A percentile compares a stretch with the other conserved stretches of the same genome.
Evolutionary conservation across 2,329 filamentous ascomycete species (phyloP).

Genomic region (Zasmidium angulare): DNA sequence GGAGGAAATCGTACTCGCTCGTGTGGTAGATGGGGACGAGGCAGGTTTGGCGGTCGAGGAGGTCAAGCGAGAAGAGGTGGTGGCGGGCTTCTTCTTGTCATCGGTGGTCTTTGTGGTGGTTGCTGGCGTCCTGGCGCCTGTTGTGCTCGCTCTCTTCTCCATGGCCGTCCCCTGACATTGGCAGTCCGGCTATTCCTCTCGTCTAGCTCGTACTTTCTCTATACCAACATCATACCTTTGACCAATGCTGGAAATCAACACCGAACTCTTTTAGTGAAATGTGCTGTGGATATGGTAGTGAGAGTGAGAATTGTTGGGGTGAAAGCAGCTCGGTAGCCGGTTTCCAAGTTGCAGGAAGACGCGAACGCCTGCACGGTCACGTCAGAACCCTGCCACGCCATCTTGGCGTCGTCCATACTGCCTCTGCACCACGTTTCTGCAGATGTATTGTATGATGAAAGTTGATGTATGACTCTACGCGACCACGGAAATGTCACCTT

Average conservation of each 20-base stretch:
- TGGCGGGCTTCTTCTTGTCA: constrained; percentile 15
- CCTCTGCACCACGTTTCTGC: background rate
- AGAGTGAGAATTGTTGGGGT: background rate
- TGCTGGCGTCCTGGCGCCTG: background rate
- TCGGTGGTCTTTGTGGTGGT: background rate
- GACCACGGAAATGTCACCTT: background rate
- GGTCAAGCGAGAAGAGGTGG: constrained; percentile 10
- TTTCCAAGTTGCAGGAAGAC: too few relatives aligned
- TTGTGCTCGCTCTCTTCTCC: constrained; percentile 2
- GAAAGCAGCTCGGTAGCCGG: background rate
- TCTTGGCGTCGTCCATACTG: background rate
- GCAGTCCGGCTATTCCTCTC: background rate
- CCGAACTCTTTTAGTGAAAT: background rate
- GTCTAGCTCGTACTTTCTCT: background rate
- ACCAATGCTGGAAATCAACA: background rate
- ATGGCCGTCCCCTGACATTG: background rate
- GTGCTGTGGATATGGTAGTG: background rate
- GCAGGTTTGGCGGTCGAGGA: constrained; percentile 9
- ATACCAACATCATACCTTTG: background rate
- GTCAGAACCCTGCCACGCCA: background rate
- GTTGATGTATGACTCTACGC: background rate
- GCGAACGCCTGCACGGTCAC: background rate
- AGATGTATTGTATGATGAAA: background rate
- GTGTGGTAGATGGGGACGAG: background rate
- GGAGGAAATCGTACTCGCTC: constrained; percentile 1